Conservation (phyloP, 441 rosid species). For the Manihot esculenta region DNA sequence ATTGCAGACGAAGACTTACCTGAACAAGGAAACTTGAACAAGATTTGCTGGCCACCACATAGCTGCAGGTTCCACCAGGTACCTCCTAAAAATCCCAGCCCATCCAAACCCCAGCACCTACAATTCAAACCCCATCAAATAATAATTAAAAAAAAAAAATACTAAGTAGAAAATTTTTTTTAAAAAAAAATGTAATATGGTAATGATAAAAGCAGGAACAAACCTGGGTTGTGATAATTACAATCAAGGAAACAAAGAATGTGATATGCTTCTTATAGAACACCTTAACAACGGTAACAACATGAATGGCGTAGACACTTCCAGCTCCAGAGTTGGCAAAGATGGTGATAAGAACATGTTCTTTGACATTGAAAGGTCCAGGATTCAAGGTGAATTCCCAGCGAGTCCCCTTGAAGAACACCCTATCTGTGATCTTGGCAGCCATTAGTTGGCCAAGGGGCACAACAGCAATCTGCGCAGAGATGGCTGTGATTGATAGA, state of each 20-base stretch:
- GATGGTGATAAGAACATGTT: conserved; percentile 86
- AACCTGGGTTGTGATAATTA: conserved; percentile 84
- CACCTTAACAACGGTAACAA: conserved; percentile 83
- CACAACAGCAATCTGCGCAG: conserved; percentile 90
- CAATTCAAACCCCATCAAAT: conserved; percentile 37
- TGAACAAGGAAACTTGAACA: conserved; percentile 88
- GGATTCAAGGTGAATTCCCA: conserved; percentile 86
- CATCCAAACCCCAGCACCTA: conserved; percentile 97
- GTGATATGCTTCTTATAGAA: conserved; percentile 74
- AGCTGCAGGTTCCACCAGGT: conserved; percentile 89
- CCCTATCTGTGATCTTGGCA: conserved; percentile 55
- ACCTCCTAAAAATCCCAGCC: conserved; percentile 89
- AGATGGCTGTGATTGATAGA: conserved; percentile 80
- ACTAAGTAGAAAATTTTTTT: too few relatives aligned
- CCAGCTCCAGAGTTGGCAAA: conserved; percentile 97
- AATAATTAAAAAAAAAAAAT: not conserved
- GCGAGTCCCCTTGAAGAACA: conserved; percentile 59
- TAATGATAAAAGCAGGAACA: not conserved
- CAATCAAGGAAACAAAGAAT: conserved; percentile 78
- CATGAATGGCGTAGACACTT: conserved; percentile 79
- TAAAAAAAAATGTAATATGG: not conserved
- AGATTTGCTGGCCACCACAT: conserved; percentile 99
- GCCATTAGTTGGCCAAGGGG: conserved; percentile 94
- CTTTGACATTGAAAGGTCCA: conserved; percentile 92
- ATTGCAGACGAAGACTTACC: conserved; percentile 38